Evolutionary conservation across 1,139 yeast species (phyloP), one percentile per base, ranked within the genome.

Genomic region (Scheffersomyces titani): DNA sequence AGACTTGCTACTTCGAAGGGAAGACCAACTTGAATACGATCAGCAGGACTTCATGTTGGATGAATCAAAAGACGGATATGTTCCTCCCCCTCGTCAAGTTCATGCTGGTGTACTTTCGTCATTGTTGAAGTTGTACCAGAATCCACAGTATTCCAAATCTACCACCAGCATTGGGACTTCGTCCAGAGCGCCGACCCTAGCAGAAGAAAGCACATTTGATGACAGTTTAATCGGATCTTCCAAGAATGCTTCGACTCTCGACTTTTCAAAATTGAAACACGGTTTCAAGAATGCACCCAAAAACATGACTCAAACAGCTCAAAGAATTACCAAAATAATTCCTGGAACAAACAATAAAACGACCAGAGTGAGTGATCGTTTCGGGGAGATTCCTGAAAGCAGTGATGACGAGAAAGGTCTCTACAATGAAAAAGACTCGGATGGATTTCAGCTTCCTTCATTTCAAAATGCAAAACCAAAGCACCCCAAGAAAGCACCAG

Each of bases 41-140:
- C 73, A 70, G n/a, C 72, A 71, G 19, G 74, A 76, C 53, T 61
- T 75, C 60, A 63, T 75, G 62, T 66, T 77, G 24, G 76, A 72
- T 46, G 77, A 74, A 47, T 78, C 74, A 48, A 84, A 81, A 20
- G 89, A 83, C 55, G 72, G 65, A 3, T 72, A 77, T 57, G 78
- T 90, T 6, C 86, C 91, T 0, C 92, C 93, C 0, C 96, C 97
- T 0, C 76, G 81, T 50, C 84, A 83, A 54, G 92, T 90, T 6
- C 88, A 88, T 61, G 91, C 92, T 30, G 97, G 97, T 67, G 93
- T 92, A 19, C 79, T 92, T 45, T 90, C 97, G 0, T 85, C 93
- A 1, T 76, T 92, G 60, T 77, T 92, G 60, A 83, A 86, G 62
- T 77, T 92, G 55, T 90, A 91, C 65, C 87, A 84, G 59, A 71